Conservation (phyloP, 83 land plant species). For the Larix sibirica region DNA sequence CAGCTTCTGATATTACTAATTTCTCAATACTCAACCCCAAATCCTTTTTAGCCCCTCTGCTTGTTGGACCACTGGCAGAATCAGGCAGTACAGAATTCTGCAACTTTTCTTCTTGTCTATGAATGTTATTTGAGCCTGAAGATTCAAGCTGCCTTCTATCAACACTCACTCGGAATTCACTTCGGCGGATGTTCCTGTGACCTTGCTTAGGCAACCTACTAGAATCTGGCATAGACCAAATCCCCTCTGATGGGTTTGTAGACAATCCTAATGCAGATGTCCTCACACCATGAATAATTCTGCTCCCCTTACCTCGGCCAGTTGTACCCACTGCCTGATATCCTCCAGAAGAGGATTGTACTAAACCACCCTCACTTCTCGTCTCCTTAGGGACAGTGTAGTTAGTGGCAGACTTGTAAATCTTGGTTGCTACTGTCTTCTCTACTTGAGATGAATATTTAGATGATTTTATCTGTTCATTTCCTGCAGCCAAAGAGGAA, state of each 20-base stretch:
- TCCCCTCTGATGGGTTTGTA: constrained; percentile 17
- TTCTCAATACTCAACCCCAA: constrained; percentile 12
- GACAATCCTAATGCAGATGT: constrained; percentile 27
- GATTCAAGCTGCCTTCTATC: constrained; percentile 25
- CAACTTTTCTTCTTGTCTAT: constrained; percentile 31
- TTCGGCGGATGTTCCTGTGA: constrained; percentile 39
- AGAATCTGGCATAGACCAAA: constrained; percentile 19
- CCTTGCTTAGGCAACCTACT: constrained; percentile 35
- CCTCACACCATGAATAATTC: constrained; percentile 24
- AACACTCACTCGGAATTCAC: constrained; percentile 52
- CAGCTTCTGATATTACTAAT: constrained; percentile 17
- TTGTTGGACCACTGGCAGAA: constrained; percentile 6
- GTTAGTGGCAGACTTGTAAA: constrained; percentile 10
- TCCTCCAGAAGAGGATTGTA: constrained; percentile 18
- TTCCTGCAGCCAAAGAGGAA: neutral
- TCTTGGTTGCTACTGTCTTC: constrained; percentile 3
- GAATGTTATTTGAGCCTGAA: constrained; percentile 13
- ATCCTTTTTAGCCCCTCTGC: constrained; percentile 23
- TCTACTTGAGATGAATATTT: constrained; percentile 2
- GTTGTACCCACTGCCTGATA: constrained; percentile 28
- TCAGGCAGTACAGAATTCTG: constrained; percentile 12
- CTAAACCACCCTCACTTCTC: constrained; percentile 9
- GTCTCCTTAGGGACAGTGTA: constrained; percentile 9
- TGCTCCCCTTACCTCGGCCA: constrained; percentile 33
- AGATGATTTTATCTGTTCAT: constrained; percentile 8